Conservation (phyloP, 306 rosid species). For the Quercus variabilis region DNA sequence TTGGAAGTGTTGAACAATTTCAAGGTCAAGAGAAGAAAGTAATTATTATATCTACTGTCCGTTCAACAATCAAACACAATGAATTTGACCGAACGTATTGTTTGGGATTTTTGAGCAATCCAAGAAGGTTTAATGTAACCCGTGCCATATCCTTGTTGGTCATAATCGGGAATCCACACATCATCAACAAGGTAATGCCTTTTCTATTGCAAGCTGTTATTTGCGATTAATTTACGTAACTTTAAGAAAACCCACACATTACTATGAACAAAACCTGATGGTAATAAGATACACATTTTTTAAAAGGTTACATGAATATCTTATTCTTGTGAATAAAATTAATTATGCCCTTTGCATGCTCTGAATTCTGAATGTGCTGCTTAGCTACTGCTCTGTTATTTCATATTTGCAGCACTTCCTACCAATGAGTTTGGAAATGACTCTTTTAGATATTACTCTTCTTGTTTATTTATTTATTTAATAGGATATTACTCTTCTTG, state of each 20-base stretch:
- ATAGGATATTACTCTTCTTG: neutral
- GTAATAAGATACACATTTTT: neutral
- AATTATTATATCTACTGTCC: conserved; percentile 84
- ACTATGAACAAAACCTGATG: neutral
- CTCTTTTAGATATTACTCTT: neutral
- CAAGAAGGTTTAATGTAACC: conserved; percentile 79
- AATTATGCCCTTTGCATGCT: too few species aligned
- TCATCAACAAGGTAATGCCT: conserved; percentile 69
- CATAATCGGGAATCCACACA: conserved; percentile 88
- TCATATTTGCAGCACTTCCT: neutral
- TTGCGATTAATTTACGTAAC: neutral
- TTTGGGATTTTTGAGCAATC: conserved; percentile 88
- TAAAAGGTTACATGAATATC: neutral
- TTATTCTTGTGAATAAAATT: too few species aligned
- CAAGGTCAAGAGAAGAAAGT: conserved; percentile 91
- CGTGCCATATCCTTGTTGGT: conserved; percentile 83
- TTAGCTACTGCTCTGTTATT: neutral
- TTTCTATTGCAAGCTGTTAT: conserved; percentile 7
- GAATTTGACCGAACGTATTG: conserved; percentile 76
- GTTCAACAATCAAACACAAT: conserved; percentile 90
- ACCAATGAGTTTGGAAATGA: neutral
- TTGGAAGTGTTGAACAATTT: conserved; percentile 96
- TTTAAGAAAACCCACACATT: neutral
- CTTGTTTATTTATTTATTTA: neutral
- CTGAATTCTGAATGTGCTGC: neutral